A percentile compares a stretch with the other conserved stretches of the same genome.
phyloP scores from a whole-genome alignment of 164 flowering plant species.

The Tinospora cordifolia region DNA sequence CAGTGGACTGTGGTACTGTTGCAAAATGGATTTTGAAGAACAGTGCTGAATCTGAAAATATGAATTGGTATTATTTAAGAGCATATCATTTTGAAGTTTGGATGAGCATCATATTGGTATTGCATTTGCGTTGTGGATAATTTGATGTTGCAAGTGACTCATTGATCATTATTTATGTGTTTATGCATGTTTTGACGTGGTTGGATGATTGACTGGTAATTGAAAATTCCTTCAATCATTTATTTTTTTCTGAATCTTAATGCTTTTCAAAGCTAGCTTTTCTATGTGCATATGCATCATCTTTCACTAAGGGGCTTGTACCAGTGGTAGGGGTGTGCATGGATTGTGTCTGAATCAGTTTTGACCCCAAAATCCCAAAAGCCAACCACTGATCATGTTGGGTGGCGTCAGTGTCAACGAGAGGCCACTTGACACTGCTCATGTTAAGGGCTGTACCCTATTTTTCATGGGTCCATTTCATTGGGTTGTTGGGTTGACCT shows the following conservation, averaged over 20 bases:
- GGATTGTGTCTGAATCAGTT: too few relatives aligned
- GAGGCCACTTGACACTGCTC: too few relatives aligned
- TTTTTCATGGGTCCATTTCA: too few relatives aligned
- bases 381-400: too few relatives aligned
- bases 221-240: not conserved
- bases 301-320: not conserved
- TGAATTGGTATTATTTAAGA: constrained; percentile 38
- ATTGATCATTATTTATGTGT: not conserved
- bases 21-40: constrained; percentile 63
- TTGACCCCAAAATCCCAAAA: too few relatives aligned
- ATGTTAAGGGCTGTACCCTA: too few relatives aligned
- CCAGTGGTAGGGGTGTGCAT: too few relatives aligned
- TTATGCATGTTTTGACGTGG: not conserved
- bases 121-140: not conserved
- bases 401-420: too few relatives aligned
- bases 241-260: too few relatives aligned
- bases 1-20: constrained; percentile 72
- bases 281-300: not conserved
- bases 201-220: not conserved
- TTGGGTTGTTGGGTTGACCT: too few relatives aligned
- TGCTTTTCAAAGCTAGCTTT: not conserved
- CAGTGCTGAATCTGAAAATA: constrained; percentile 63
- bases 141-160: too few relatives aligned
- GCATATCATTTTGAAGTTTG: not conserved
- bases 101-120: not conserved